phyloP scores from a whole-genome alignment of 2,329 filamentous ascomycete species.

The Cladosporium sp. region DNA sequence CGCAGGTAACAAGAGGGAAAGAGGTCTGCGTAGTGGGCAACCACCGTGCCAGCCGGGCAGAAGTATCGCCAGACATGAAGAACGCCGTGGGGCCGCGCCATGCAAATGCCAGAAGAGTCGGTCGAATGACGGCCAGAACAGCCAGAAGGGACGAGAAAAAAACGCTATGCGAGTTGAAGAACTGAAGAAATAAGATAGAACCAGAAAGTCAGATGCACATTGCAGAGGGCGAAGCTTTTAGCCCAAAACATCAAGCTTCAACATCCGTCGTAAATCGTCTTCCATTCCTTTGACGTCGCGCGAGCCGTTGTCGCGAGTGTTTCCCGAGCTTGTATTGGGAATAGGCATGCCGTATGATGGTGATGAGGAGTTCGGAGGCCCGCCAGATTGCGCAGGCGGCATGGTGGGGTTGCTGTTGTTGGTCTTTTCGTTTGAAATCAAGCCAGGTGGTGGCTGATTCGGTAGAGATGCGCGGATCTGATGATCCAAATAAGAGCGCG shows the following conservation, averaged over 20 bases:
- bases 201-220: neutral
- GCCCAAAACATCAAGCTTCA: slow-evolving; percentile 24
- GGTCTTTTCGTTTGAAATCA: slow-evolving; percentile 3
- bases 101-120: slow-evolving; percentile 2
- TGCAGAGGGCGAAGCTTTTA: neutral
- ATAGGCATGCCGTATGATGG: slow-evolving; percentile 11
- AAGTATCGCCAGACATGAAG: neutral
- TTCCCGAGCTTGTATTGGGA: neutral
- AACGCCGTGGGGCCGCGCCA: slow-evolving; percentile 7
- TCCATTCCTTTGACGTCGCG: slow-evolving; percentile 34
- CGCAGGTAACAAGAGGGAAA: neutral
- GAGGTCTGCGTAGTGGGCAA: too few relatives aligned
- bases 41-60: neutral
- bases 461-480: slow-evolving; percentile 23
- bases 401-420: slow-evolving; percentile 5
- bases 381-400: neutral
- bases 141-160: too few relatives aligned
- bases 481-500: slow-evolving; percentile 30
- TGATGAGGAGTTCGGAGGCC: slow-evolving; percentile 7
- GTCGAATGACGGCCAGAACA: too few relatives aligned
- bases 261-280: slow-evolving; percentile 37
- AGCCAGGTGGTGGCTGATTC: slow-evolving; percentile 14
- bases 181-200: neutral
- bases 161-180: neutral
- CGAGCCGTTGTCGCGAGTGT: slow-evolving; percentile 10